Base-by-base conservation (phyloP, 2,329 filamentous ascomycete species). In the Penicillium sp. region DNA sequence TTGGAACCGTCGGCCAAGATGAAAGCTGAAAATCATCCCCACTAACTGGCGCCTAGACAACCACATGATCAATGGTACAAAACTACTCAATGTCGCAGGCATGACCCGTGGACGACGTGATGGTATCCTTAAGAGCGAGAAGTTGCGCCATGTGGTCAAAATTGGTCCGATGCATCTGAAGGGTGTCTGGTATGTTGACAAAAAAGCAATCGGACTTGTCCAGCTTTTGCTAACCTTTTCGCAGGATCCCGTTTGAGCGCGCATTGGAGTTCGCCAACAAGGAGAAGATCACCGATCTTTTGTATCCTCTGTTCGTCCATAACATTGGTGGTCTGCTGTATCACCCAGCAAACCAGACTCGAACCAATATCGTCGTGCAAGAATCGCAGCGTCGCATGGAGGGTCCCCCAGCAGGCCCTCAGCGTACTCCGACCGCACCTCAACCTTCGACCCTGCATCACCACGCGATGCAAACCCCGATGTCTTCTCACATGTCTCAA, bases 81-180 rank as follows among this genome's bases (percentile, higher is more conserved):
- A 97, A 75, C 81, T 99, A 53, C 79, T 97, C 54, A 99, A 99
- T 63, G 94, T 99, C 49, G 94, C 94, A 47, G 93, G 94, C 11
- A 99, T 99, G 94, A 99, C 94, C 13, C 86, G 94, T 72, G 94
- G 94, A 52, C 88, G 94, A 62, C 86, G 94, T 68, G 94, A 99
- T 70, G 94, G 94, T 44, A 97, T 99, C 63, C 77, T 99, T 54
- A 99, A 99, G 79, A 97, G 93, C 72, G 94, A 97, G 76, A 99
- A 97, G 77, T 86, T 92, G 53, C 87, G 94, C 64, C 92, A 97
- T 74, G 94, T 97, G 11, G 94, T 97, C 56, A 99, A 99, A 78
- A 97, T 99, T 72, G 94, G 94, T 0, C 94, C 94, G 3, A 99
- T 99, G 94, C 94, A 97, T 72, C 79, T 99, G 40, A 99, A 99